phyloP scores from a whole-genome alignment of 371 early-diverging fungal species.

The Umbelopsis sp. region DNA sequence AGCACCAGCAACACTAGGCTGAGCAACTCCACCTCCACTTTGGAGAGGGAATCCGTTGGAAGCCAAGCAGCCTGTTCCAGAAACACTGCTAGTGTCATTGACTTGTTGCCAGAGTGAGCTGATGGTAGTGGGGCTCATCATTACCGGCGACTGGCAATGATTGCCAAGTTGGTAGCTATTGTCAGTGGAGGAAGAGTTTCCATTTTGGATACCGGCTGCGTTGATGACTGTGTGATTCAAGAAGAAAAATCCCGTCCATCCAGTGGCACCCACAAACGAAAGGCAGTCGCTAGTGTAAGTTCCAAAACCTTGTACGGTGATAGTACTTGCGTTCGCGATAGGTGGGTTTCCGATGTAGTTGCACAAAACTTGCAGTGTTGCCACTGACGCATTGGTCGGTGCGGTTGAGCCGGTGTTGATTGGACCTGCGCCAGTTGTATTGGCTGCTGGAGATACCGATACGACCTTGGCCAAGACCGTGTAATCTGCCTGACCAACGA shows the following conservation, averaged over 20 bases:
- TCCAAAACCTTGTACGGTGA: constrained; percentile 6
- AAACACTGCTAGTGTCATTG: neutral
- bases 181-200: neutral
- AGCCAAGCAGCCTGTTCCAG: constrained; percentile 10
- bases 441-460: neutral
- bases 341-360: constrained; percentile 14
- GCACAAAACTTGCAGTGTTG: neutral
- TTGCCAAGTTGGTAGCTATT: constrained; percentile 11
- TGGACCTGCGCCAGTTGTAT: neutral
- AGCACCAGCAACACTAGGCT: constrained; percentile 1
- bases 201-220: neutral
- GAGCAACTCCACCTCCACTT: constrained; percentile 7
- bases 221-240: constrained; percentile 12
- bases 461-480: neutral
- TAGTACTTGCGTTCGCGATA: neutral
- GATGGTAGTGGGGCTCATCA: neutral
- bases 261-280: neutral
- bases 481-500: neutral
- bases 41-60: constrained; percentile 8
- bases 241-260: constrained; percentile 14
- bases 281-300: constrained; percentile 14
- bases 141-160: constrained; percentile 4
- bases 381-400: constrained; percentile 7
- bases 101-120: constrained; percentile 1
- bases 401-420: constrained; percentile 3